Evolutionary conservation across 2,329 filamentous ascomycete species (phyloP), one percentile per base, ranked within the genome.

Genomic region (Periconia macrospinosa): DNA sequence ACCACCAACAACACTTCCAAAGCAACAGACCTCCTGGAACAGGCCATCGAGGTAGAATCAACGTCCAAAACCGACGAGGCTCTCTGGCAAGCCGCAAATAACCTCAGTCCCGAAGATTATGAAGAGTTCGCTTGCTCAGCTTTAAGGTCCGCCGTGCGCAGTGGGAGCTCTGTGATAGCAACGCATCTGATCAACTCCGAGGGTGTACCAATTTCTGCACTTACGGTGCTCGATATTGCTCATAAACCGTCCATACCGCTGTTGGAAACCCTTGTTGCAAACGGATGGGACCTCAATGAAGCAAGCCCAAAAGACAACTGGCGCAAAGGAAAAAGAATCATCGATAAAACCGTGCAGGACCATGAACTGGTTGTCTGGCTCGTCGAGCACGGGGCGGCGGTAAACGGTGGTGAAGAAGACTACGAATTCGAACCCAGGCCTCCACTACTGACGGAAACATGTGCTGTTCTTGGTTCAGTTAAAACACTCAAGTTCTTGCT

Each of bases 201-300:
- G 19, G 19, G 18, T 17, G 45, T 47, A 7, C 30, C n/a, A 6
- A 47, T 47, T 30, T 17, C 27, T 18, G n/a, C 17, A 10, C 17
- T 47, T n/a, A 15, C 7, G 10, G 27, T 46, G 6, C 30, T 51
- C 30, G 49, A 51, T n/a, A 46, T 27, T 18, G 49, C 18, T 18
- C 15, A 40, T 30, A 20, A 45, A 11, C 27, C 33, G 18, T 52
- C 50, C 19, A 43, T 52, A n/a, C 15, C 19, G 6, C 37, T 52
- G 5, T 41, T 52, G 27, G 50, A 52, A 18, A 14, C 47, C 11
- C 27, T 52, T 20, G 20, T 48, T 15, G 40, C 18, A 13, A 40
- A 52, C 27, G 50, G 50, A 13, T 52, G 50, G 50, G 45, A 52
- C 17, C 27, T 52, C 20, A 44, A 52, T 18, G 15, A n/a, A 7